These are phyloP conservation scores for Drechslerella dactyloides DNA, from an alignment of 2,329 filamentous ascomycete species.

Conservation along the genomic window DNA sequence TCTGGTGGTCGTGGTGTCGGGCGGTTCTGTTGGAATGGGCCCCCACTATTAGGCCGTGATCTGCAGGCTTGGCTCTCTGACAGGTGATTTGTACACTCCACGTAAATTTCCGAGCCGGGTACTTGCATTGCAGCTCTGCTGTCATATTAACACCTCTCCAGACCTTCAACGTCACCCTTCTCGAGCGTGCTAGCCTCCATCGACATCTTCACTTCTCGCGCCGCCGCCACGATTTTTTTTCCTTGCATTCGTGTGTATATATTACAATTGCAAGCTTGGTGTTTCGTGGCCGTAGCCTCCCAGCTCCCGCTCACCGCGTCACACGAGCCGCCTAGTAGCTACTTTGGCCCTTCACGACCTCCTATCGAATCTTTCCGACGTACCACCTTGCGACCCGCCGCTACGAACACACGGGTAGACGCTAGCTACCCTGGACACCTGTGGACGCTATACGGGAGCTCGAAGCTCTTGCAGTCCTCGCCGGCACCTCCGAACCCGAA, in stretches of 20 bases:
- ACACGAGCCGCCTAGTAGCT: constrained; percentile 1
- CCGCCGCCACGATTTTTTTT: neutral
- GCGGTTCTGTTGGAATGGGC: neutral
- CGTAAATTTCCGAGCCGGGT: constrained; percentile 26
- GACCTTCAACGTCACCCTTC: constrained; percentile 7
- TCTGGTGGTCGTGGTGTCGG: too few relatives aligned
- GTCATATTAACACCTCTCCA: constrained; percentile 41
- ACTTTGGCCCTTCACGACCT: neutral
- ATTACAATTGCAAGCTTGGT: constrained; percentile 5
- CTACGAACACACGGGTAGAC: neutral
- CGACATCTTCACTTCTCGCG: neutral
- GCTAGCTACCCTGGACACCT: neutral
- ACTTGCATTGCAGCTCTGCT: constrained; percentile 10
- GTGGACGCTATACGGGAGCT: neutral
- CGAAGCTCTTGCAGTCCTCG: neutral
- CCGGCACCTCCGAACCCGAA: constrained; percentile 9
- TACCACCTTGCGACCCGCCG: constrained; percentile 14
- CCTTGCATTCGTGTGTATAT: constrained; percentile 35
- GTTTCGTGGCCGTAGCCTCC: neutral
- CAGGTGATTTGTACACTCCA: constrained; percentile 34
- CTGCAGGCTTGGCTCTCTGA: constrained; percentile 3
- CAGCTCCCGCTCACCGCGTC: neutral
- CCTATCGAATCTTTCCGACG: constrained; percentile 7
- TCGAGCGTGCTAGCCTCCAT: constrained; percentile 1
- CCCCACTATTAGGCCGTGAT: constrained; percentile 17